A percentile compares a stretch with the other conserved stretches of the same genome.
Evolutionary conservation across 805 yeast genomes (phyloP).

Genomic region (Schizosaccharomyces japonicus): DNA sequence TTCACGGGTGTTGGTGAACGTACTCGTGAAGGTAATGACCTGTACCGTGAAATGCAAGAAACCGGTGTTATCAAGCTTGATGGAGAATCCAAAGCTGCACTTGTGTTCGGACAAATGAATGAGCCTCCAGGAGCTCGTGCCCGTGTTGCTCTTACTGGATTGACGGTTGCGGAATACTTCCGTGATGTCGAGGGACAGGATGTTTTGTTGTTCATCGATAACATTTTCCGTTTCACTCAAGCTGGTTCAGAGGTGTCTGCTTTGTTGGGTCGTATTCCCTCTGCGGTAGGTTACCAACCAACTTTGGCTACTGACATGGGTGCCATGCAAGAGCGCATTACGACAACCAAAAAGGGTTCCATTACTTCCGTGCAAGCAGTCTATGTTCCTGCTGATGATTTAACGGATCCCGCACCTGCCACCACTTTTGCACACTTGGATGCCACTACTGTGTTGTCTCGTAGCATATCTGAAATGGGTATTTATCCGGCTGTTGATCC

Average conservation of each 20-base stretch:
- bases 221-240: constrained; percentile 99
- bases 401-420: constrained; percentile 99
- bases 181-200: constrained; percentile 99
- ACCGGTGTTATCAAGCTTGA: constrained; percentile 98
- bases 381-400: constrained; percentile 99
- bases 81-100: constrained; percentile 98
- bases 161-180: constrained; percentile 98
- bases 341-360: constrained; percentile 98
- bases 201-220: constrained; percentile 95
- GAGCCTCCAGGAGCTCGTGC: constrained; percentile 99
- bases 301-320: constrained; percentile 99
- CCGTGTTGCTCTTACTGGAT: constrained; percentile 98
- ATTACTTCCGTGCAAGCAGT: constrained; percentile 99
- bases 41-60: constrained; percentile 99
- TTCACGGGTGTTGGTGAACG: constrained; percentile 99
- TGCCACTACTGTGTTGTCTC: constrained; percentile 98
- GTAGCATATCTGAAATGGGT: constrained; percentile 99
- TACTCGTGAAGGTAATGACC: constrained; percentile 99
- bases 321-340: constrained; percentile 97
- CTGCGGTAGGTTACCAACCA: constrained; percentile 99
- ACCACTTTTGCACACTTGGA: constrained; percentile 99
- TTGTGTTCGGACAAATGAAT: constrained; percentile 99
- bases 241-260: constrained; percentile 99
- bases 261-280: constrained; percentile 97
- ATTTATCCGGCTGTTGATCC: constrained; percentile 99